Percentiles rank a stretch among this genome's conserved stretches.
Evolutionary conservation across 495 filamentous ascomycete genomes (phyloP).

Genomic region (Ramalina peruviana): DNA sequence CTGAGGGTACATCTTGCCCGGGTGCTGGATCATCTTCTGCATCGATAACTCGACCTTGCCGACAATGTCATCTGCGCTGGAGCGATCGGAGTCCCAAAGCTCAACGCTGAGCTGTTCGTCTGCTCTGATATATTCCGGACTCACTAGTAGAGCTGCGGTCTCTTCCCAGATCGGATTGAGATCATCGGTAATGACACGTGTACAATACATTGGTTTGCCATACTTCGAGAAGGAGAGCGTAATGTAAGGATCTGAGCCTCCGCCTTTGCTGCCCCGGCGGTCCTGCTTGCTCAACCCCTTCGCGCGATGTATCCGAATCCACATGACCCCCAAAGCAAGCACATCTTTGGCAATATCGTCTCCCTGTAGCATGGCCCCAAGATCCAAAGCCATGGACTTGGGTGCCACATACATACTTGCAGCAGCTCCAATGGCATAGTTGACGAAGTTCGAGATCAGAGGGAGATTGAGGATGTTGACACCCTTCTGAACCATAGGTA

Average conservation of each 20-base stretch:
- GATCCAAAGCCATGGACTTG: constrained; percentile 87
- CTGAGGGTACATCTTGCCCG: constrained; percentile 81
- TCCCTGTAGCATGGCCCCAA: constrained; percentile 77
- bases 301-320: constrained; percentile 82
- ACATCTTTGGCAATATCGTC: constrained; percentile 85
- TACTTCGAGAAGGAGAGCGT: constrained; percentile 67
- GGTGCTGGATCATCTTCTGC: constrained; percentile 87
- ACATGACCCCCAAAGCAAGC: constrained; percentile 70
- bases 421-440: constrained; percentile 83
- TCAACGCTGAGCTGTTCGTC: constrained; percentile 87
- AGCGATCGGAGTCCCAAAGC: constrained; percentile 85
- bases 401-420: constrained; percentile 86
- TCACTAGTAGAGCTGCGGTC: constrained; percentile 73
- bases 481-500: constrained; percentile 76
- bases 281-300: constrained; percentile 85
- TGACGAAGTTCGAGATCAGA: constrained; percentile 89
- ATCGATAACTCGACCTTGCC: constrained; percentile 89
- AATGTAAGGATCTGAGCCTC: constrained; percentile 91
- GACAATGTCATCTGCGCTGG: constrained; percentile 82
- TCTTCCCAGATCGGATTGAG: constrained; percentile 91
- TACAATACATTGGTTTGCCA: constrained; percentile 96
- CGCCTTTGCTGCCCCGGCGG: constrained; percentile 61
- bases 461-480: constrained; percentile 88
- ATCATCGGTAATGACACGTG: constrained; percentile 85
- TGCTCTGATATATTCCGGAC: constrained; percentile 77